Evolutionary conservation across 1,139 yeast species (phyloP).

Genomic region (Debaryomyces psychrophilus): DNA sequence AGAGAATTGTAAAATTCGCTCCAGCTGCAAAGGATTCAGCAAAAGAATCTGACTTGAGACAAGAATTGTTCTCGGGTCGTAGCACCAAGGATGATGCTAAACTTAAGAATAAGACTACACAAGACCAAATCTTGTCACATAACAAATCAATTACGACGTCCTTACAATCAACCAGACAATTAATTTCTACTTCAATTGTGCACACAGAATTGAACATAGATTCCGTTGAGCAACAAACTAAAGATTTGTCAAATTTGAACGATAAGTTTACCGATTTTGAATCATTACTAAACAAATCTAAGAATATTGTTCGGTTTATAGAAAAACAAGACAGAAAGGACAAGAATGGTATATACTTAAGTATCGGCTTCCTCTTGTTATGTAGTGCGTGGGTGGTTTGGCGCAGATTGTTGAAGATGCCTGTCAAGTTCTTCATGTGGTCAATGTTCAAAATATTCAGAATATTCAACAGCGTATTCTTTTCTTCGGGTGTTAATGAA

Average conservation of each 20-base stretch:
- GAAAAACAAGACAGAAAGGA: conserved; percentile 71
- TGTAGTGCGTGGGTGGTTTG: conserved; percentile 68
- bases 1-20: conserved; percentile 28
- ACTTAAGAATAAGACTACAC: conserved; percentile 22
- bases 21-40: conserved; percentile 15
- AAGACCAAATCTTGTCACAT: conserved; percentile 45
- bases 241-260: conserved; percentile 51
- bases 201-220: conserved; percentile 67
- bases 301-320: conserved; percentile 59
- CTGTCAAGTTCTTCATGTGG: conserved; percentile 63
- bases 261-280: conserved; percentile 57
- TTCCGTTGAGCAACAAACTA: conserved; percentile 61
- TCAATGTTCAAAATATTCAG: conserved; percentile 51
- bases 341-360: conserved; percentile 58
- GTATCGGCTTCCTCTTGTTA: conserved; percentile 57
- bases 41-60: conserved; percentile 12
- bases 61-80: conserved; percentile 27
- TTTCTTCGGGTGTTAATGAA: conserved; percentile 6
- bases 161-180: conserved; percentile 54
- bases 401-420: conserved; percentile 61
- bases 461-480: conserved; percentile 24
- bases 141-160: conserved; percentile 58
- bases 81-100: conserved; percentile 15
- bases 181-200: conserved; percentile 56
- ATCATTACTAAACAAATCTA: conserved; percentile 55